Percentiles rank a stretch among this genome's conserved stretches.
phyloP scores from a whole-genome alignment of 192 early-diverging fungal genomes.

The Allomyces macrogynus region DNA sequence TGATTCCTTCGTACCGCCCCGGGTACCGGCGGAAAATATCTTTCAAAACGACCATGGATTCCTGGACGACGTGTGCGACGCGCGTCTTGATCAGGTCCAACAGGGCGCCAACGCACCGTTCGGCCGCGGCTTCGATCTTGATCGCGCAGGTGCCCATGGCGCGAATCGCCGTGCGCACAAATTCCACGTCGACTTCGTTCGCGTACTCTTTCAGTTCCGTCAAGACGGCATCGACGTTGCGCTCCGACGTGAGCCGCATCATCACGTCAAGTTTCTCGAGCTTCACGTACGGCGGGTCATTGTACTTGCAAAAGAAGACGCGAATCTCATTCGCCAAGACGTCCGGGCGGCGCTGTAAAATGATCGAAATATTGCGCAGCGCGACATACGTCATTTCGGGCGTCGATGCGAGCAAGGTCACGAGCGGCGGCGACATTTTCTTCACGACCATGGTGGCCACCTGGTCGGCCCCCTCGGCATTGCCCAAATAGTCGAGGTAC shows the following conservation, averaged over 20 bases:
- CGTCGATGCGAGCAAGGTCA: conserved; percentile 63
- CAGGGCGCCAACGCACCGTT: conserved; percentile 66
- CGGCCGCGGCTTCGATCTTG: conserved; percentile 69
- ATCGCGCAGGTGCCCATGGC: conserved; percentile 88
- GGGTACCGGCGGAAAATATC: conserved; percentile 94
- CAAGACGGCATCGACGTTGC: conserved; percentile 77
- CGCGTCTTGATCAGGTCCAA: conserved; percentile 78
- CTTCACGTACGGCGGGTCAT: conserved; percentile 95
- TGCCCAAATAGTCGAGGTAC: conserved; percentile 32
- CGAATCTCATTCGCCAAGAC: conserved; percentile 79
- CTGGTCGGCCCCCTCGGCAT: conserved; percentile 25
- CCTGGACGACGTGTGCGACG: conserved; percentile 79
- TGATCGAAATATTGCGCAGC: conserved; percentile 86
- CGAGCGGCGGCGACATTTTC: conserved; percentile 91
- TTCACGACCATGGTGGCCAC: conserved; percentile 45
- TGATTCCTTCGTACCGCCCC: conserved; percentile 59
- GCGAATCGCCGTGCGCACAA: conserved; percentile 68
- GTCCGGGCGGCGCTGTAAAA: conserved; percentile 71
- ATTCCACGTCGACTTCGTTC: conserved; percentile 91
- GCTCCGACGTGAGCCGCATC: conserved; percentile 64
- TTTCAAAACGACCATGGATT: conserved; percentile 76
- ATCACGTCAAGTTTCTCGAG: conserved; percentile 87
- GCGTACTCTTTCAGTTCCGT: conserved; percentile 92
- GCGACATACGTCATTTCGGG: conserved; percentile 96
- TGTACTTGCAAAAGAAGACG: conserved; percentile 96